A percentile compares a stretch with the other conserved stretches of the same genome.
These are phyloP conservation scores for Solanum appendiculatum DNA, from an alignment of 257 asterid genomes.

Conservation along the genomic window DNA sequence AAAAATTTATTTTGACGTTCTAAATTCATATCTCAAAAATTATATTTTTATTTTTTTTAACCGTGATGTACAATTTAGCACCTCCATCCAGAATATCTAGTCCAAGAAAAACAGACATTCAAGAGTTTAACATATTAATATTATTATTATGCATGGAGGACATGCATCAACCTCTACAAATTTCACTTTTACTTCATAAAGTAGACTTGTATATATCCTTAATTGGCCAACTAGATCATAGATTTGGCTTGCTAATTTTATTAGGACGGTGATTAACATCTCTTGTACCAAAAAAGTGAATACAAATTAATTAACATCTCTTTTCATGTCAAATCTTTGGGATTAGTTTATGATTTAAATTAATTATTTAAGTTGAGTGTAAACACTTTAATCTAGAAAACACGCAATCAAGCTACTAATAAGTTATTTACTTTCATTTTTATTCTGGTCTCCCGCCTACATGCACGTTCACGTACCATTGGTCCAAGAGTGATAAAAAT, in stretches of 20 bases:
- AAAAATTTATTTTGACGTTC: too few relatives aligned
- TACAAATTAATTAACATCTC: neutral
- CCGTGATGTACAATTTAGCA: too few relatives aligned
- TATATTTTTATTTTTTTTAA: too few relatives aligned
- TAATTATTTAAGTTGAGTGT: neutral
- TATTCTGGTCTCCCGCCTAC: neutral
- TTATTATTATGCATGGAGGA: neutral
- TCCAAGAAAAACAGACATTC: slow-evolving; percentile 2
- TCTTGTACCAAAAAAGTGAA: neutral
- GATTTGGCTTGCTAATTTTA: neutral
- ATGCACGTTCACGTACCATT: neutral
- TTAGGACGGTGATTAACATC: slow-evolving; percentile 6
- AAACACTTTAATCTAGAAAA: neutral
- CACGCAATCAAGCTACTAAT: neutral
- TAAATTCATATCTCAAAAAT: neutral
- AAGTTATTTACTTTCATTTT: neutral
- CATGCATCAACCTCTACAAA: neutral
- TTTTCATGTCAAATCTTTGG: neutral
- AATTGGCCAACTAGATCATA: neutral
- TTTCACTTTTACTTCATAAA: neutral
- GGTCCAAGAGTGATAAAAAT: neutral
- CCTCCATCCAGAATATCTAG: too few relatives aligned
- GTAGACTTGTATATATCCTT: neutral
- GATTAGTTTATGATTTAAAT: neutral
- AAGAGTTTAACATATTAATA: neutral